phyloP scores from a whole-genome alignment of 768 basidiomycete genomes.

The Glaciozyma martinii region DNA sequence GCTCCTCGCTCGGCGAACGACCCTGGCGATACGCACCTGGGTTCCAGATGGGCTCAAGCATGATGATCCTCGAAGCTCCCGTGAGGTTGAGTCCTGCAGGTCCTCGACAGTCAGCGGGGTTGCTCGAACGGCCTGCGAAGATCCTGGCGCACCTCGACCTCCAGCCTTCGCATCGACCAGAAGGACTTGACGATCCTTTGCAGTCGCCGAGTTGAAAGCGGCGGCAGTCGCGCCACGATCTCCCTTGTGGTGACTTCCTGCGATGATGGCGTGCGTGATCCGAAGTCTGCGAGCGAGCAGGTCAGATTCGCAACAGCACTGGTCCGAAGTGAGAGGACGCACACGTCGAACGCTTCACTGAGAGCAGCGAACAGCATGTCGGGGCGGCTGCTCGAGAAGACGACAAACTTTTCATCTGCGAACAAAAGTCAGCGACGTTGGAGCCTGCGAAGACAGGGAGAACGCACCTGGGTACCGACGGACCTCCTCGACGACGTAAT shows the following conservation, averaged over 20 bases:
- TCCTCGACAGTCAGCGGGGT: not conserved
- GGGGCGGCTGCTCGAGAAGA: conserved; percentile 13
- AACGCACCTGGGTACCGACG: not conserved
- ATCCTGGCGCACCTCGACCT: conserved; percentile 5
- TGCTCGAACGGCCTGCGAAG: not conserved
- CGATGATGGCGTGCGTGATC: conserved; percentile 23
- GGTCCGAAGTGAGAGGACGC: not conserved
- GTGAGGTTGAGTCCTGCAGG: conserved; percentile 12
- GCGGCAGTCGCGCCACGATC: conserved; percentile 11
- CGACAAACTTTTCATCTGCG: conserved; percentile 27
- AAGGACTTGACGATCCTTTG: conserved; percentile 8
- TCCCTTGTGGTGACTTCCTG: not conserved
- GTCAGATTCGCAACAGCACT: not conserved
- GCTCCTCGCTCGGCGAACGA: not conserved
- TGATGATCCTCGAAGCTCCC: conserved; percentile 16
- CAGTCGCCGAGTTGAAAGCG: conserved; percentile 10
- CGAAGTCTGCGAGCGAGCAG: conserved; percentile 1
- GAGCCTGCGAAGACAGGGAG: too few species aligned
- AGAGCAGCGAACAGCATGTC: conserved; percentile 27
- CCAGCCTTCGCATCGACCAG: conserved; percentile 26
- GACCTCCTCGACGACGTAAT: conserved; percentile 19
- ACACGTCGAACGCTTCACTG: conserved; percentile 25
- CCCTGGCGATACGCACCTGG: not conserved
- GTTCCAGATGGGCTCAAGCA: conserved; percentile 24
- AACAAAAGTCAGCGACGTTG: too few species aligned